Percentiles rank a stretch among this genome's conserved stretches.
phyloP scores from a whole-genome alignment of 116 monocot genomes.

The Posidonia oceanica region DNA sequence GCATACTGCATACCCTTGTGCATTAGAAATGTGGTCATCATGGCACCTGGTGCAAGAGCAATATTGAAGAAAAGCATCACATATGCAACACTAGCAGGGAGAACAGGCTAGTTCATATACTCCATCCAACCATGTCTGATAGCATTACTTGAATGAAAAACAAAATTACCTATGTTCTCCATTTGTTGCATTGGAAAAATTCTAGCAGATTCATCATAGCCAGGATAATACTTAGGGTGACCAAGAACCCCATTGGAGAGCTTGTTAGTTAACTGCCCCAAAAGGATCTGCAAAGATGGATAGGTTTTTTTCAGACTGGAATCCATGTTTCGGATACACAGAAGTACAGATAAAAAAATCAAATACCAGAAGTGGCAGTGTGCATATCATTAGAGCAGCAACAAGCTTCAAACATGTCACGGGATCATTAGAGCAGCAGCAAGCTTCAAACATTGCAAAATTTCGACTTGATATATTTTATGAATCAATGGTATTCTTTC shows the following conservation, averaged over 20 bases:
- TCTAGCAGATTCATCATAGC: no score
- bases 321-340: not conserved
- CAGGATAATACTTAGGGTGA: no score
- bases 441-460: no score
- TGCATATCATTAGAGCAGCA: slow-evolving; percentile 61
- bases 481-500: no score
- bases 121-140: slow-evolving; percentile 72
- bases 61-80: slow-evolving; percentile 88
- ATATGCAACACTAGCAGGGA: slow-evolving; percentile 73
- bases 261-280: slow-evolving; percentile 59
- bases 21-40: slow-evolving; percentile 84
- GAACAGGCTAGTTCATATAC: slow-evolving; percentile 65
- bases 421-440: no score
- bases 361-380: slow-evolving; percentile 70
- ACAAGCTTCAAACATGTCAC: slow-evolving; percentile 83
- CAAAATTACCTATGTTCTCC: slow-evolving; percentile 32
- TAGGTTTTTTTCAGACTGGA: not conserved
- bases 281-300: slow-evolving; percentile 31
- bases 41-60: slow-evolving; percentile 84
- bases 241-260: no score
- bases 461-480: no score
- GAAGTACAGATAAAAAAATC: not conserved
- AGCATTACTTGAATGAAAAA: slow-evolving; percentile 12
- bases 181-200: no score
- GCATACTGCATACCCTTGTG: no score